Base-by-base conservation (phyloP, 306 rosid genomes). In the Cicer bijugum region DNA sequence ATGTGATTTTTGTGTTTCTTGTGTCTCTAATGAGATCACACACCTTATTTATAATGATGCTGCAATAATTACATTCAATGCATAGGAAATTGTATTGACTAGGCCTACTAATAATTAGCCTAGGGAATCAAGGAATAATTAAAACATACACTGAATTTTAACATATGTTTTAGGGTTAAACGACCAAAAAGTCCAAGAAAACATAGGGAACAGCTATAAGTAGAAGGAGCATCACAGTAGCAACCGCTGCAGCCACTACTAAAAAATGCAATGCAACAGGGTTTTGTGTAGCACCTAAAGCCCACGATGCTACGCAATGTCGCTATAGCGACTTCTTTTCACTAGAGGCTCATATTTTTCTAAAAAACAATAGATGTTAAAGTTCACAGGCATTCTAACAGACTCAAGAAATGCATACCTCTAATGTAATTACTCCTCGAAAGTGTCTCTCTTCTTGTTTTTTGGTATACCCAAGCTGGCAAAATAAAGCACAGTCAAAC, bases 391-490 rank as follows among this genome's bases (percentile, higher is more conserved):
- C 72, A 64, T 58, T 65, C 39, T 44, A 51, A 45, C 74, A 53
- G 47, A 64, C 56, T 74, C 70, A 75, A 81, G 61, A 67, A 35
- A 48, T 63, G 12, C 79, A 75, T 86, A 86, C 89, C 89, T 86
- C 89, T 58, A 86, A 63, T 43, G 89, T 68, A 78, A 86, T 81
- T 69, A 76, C 81, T 75, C 89, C 89, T 35, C 89, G 85, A 44
- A 86, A 86, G 80, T 75, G 81, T 69, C 84, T 83, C 80, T 86
- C 89, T 67, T 83, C 89, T 78, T 86, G 87, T 64, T 86, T 86
- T 69, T 83, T 86, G 67, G 89, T 86, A 79, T 86, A 86, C 50
- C 89, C 89, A 78, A 86, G 89, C 89, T 86, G 81, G 72, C 67
- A 81, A 78, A 46, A 53, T 7, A 71, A 66, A 40, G 55, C 39